Percentiles rank a stretch among this genome's conserved stretches.
Conservation (phyloP, 768 basidiomycete species). For the Leccinellum albellum region DNA sequence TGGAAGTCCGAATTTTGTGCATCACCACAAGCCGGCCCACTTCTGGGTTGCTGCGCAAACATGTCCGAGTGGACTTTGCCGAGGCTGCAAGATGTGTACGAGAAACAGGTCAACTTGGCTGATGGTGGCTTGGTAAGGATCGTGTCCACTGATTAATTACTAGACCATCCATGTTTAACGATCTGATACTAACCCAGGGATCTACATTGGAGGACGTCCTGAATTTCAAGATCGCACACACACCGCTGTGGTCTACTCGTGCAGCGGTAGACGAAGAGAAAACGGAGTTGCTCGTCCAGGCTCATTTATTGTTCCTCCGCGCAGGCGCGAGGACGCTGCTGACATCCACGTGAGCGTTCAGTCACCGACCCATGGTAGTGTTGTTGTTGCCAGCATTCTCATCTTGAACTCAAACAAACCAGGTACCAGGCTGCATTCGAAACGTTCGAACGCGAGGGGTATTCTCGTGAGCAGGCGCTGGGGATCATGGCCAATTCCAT, state of each 20-base stretch:
- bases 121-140: slow-evolving; percentile 34
- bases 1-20: neutral
- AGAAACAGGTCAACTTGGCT: slow-evolving; percentile 17
- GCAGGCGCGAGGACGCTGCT: slow-evolving; percentile 66
- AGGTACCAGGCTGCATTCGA: slow-evolving; percentile 66
- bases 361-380: no score
- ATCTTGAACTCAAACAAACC: neutral
- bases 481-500: slow-evolving; percentile 53
- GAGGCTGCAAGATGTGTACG: slow-evolving; percentile 12
- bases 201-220: slow-evolving; percentile 55
- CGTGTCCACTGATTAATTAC: neutral
- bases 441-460: slow-evolving; percentile 52
- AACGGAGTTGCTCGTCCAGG: slow-evolving; percentile 41
- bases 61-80: neutral
- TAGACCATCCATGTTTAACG: neutral
- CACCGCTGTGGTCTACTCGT: slow-evolving; percentile 70
- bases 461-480: slow-evolving; percentile 40
- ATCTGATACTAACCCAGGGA: slow-evolving; percentile 41
- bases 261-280: slow-evolving; percentile 52
- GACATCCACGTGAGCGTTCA: slow-evolving; percentile 56
- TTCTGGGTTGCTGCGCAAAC: no score
- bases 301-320: slow-evolving; percentile 59
- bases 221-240: slow-evolving; percentile 44
- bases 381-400: no score
- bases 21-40: no score